Base-by-base conservation (phyloP, 225 moss, liverwort and hornwort species). In the Pseudisothecium myosuroides region DNA sequence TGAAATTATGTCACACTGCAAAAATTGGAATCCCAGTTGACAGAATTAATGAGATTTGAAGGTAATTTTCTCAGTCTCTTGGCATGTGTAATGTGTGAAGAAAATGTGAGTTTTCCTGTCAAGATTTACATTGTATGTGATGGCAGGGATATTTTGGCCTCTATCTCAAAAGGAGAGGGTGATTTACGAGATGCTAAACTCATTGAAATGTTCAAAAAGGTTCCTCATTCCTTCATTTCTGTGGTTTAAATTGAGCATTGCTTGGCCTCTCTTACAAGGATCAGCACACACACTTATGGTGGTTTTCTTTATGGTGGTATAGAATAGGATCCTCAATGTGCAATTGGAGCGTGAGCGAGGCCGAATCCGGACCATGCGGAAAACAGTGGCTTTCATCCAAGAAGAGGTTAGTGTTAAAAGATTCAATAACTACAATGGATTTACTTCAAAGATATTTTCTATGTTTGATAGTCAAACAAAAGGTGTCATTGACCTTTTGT, bases 141-240 rank as follows among this genome's bases (percentile, higher is more conserved):
- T 87, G 82, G 74, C 69, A 92, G 92, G 87, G 90, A 90, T 73
- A 79, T 92, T 39, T 76, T 92, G 86, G 55, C 74, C 45, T 88
- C 87, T 29, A 87, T 90, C 11, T 71, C 90, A 5, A 84, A 41
- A 9, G 89, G 92, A 49, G 88, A 90, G 84, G 92, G 90, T 47
- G 90, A 92, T 78, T 72, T 92, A 84, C 79, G 90, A 87, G 92
- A 92, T 1, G 89, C 84, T 2, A 92, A 92, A 89, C 89, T 92
- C 60, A 56, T 92, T 52, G 88, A 92, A 54, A 84, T 87, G 62
- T 92, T 92, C 76, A 92, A 89, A 83, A 92, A 92, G 89, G 90
- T 92, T 52, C 34, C 11, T 37, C 68, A 39, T n/a, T 61, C 17
- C 24, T n/a, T 50, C 22, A 13, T 72, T 80, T 32, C 50, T 83